Percentiles rank a stretch among this genome's conserved stretches.
Conservation (phyloP, 2,329 filamentous ascomycete genomes). For the Arthrobotrys sinensis region DNA sequence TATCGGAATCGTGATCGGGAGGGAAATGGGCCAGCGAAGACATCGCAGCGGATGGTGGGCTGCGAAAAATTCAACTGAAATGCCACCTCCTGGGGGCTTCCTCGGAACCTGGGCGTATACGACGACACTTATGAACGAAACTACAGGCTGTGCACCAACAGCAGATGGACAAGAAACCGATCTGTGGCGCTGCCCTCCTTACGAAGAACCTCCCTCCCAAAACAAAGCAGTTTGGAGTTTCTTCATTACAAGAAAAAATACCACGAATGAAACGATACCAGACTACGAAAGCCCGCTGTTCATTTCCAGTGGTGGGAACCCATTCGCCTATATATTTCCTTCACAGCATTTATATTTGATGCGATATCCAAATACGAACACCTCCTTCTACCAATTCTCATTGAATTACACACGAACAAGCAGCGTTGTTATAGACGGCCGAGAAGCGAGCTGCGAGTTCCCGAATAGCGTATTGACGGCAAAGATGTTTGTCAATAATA, state of each 20-base stretch:
- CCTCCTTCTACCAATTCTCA: slow-evolving; percentile 50
- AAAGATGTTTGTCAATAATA: slow-evolving; percentile 45
- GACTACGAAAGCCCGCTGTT: slow-evolving; percentile 33
- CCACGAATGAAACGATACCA: slow-evolving; percentile 15
- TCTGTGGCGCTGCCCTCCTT: slow-evolving; percentile 53
- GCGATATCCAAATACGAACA: slow-evolving; percentile 31
- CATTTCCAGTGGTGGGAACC: slow-evolving; percentile 46
- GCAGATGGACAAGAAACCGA: slow-evolving; percentile 35
- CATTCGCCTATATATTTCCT: slow-evolving; percentile 35
- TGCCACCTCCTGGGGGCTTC: slow-evolving; percentile 48
- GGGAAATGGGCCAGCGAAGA: slow-evolving; percentile 28
- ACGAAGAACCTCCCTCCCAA: slow-evolving; percentile 35
- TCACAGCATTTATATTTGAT: slow-evolving; percentile 42
- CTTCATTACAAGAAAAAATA: slow-evolving; percentile 34
- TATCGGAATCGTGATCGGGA: slow-evolving; percentile 47
- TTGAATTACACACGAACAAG: slow-evolving; percentile 48
- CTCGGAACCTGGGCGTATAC: slow-evolving; percentile 48
- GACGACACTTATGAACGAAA: slow-evolving; percentile 39
- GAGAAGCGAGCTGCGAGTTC: slow-evolving; percentile 41
- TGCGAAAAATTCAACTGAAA: slow-evolving; percentile 45
- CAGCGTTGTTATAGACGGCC: slow-evolving; percentile 22
- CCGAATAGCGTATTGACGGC: slow-evolving; percentile 48
- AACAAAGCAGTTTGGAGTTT: slow-evolving; percentile 46
- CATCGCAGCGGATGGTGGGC: slow-evolving; percentile 33
- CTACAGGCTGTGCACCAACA: slow-evolving; percentile 38